Base-by-base conservation (phyloP, 2,329 filamentous ascomycete genomes). In the Xenoacremonium recifei region DNA sequence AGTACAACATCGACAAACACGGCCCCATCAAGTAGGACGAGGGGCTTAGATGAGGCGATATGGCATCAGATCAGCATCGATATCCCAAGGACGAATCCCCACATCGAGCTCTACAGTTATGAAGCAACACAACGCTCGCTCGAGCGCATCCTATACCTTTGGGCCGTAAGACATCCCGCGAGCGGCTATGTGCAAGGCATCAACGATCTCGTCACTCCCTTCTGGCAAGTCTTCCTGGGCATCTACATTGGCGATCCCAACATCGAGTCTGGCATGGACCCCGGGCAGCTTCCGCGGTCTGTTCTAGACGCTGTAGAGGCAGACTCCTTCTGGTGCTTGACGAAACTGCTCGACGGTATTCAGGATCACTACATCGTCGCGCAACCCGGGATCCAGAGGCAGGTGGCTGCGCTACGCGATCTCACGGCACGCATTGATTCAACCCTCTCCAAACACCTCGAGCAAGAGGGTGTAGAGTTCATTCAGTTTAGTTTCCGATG, bases 21-120 rank as follows among this genome's bases (percentile, higher is more conserved):
- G 23, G 54, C 52, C 18, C 52, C 73, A 1, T 52, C 67, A 4
- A 72, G 76, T 12, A 75, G 76, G 49, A 63, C 72, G 6, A 69
- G 80, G 47, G 92, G 91, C 3, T 70, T 99, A 15, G 95, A 99
- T 56, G 93, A 99, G 70, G 87, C 89, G n/a, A 84, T 99, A 45
- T 99, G 93, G 93, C 93, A 99, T 70, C 93, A 99, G 62, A 97
- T 99, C 68, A 96, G 90, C 66, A 99, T 99, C 59, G 93, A 99
- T 61, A 89, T 97, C 17, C 93, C 93, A 3, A 82, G 93, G 37
- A 99, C 93, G 4, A 97, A 96, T 61, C 93, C 93, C 10, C 93
- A 97, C 66, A 85, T 99, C 40, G 88, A 95, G 55, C 76, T 99
- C 1, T 99, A 99, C 68, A 81, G 89, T 52, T 97, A 96, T 61